These are phyloP conservation scores for Diaporthe sp. DNA, from an alignment of 2,329 filamentous ascomycete genomes.

Conservation along the genomic window DNA sequence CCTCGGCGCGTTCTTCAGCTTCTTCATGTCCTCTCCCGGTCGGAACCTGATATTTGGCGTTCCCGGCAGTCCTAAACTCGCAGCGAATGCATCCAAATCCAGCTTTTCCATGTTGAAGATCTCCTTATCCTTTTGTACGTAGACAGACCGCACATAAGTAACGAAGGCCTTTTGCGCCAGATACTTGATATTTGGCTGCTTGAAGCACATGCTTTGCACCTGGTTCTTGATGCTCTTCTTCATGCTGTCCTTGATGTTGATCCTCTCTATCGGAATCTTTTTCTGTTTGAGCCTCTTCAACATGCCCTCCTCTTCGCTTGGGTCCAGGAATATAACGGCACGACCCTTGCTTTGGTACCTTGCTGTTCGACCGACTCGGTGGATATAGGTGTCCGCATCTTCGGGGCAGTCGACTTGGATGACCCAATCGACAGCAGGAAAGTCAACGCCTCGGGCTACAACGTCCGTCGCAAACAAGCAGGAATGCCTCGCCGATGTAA, in stretches of 20 bases:
- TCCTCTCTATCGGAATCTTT: slow-evolving; percentile 87
- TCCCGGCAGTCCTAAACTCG: slow-evolving; percentile 88
- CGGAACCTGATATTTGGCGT: slow-evolving; percentile 93
- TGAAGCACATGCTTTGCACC: slow-evolving; percentile 94
- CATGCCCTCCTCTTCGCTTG: slow-evolving; percentile 94
- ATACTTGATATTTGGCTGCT: slow-evolving; percentile 93
- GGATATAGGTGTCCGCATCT: slow-evolving; percentile 97
- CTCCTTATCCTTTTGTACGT: slow-evolving; percentile 91
- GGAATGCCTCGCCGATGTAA: slow-evolving; percentile 81
- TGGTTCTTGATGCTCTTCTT: slow-evolving; percentile 86
- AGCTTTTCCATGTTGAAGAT: slow-evolving; percentile 87
- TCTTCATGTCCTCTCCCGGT: slow-evolving; percentile 89
- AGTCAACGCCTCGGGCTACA: slow-evolving; percentile 92
- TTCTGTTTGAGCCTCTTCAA: slow-evolving; percentile 84
- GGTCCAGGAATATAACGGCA: slow-evolving; percentile 91
- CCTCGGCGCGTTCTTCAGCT: slow-evolving; percentile 86
- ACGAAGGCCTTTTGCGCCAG: slow-evolving; percentile 96
- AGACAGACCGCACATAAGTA: slow-evolving; percentile 85
- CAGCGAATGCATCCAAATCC: slow-evolving; percentile 86
- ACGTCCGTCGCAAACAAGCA: slow-evolving; percentile 97
- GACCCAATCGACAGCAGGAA: slow-evolving; percentile 97
- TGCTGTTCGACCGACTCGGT: slow-evolving; percentile 94
- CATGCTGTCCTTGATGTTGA: slow-evolving; percentile 90
- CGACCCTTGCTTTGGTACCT: slow-evolving; percentile 88
- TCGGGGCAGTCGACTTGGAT: slow-evolving; percentile 98